Conservation (phyloP, 2,329 filamentous ascomycete species). For the Graphiopsis chlorocephala region DNA sequence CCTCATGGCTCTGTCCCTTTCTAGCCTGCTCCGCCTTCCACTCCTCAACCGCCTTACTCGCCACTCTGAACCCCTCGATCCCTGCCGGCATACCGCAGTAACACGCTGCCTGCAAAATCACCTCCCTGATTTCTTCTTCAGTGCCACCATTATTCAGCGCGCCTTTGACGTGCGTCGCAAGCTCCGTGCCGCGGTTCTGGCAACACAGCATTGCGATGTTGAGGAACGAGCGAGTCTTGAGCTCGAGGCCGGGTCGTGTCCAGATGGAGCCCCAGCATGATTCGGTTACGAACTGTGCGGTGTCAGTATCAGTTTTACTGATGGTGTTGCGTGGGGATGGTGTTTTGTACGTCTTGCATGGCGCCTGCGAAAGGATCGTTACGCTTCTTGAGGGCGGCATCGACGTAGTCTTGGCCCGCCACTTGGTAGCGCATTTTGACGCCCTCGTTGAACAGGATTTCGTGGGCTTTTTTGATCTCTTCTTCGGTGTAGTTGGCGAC, state of each 20-base stretch:
- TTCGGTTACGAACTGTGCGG: slow-evolving; percentile 52
- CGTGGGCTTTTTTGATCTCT: slow-evolving; percentile 43
- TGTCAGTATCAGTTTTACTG: not conserved
- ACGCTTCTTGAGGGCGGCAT: slow-evolving; percentile 52
- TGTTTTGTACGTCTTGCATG: slow-evolving; percentile 54
- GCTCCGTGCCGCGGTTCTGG: slow-evolving; percentile 57
- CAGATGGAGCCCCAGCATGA: slow-evolving; percentile 64
- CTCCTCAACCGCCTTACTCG: slow-evolving; percentile 51
- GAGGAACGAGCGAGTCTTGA: slow-evolving; percentile 60
- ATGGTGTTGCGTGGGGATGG: not conserved
- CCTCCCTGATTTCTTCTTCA: slow-evolving; percentile 62
- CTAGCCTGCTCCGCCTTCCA: slow-evolving; percentile 44
- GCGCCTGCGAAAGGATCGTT: slow-evolving; percentile 59
- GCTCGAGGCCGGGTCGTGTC: slow-evolving; percentile 60
- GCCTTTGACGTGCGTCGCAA: slow-evolving; percentile 61
- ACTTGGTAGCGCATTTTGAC: slow-evolving; percentile 60
- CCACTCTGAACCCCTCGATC: slow-evolving; percentile 54
- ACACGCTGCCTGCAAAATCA: slow-evolving; percentile 49
- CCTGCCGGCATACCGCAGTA: slow-evolving; percentile 57
- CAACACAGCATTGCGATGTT: slow-evolving; percentile 66
- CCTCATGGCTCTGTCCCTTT: slow-evolving; percentile 6
- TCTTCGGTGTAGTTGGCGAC: slow-evolving; percentile 25
- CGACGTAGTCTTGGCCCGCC: slow-evolving; percentile 50
- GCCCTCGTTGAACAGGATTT: slow-evolving; percentile 59
- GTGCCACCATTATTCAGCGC: slow-evolving; percentile 62